These are phyloP conservation scores for Lactarius hengduanensis DNA, from an alignment of 768 basidiomycete genomes.

Conservation along the genomic window DNA sequence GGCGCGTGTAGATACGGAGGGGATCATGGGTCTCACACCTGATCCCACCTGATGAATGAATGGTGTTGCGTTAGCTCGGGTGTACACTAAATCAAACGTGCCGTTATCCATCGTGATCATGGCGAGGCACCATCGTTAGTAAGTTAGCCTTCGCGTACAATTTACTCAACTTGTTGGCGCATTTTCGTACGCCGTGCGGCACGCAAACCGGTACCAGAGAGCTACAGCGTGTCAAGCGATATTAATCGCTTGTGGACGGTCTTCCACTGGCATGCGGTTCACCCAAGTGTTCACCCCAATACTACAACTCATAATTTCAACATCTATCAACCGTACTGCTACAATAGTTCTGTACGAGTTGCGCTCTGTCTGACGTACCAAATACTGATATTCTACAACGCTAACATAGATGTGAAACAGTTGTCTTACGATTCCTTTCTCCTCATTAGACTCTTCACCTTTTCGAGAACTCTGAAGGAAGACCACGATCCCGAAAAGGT, in stretches of 20 bases:
- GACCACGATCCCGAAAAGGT: conserved; percentile 75
- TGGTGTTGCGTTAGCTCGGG: background rate
- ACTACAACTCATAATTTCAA: too few species aligned
- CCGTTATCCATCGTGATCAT: too few species aligned
- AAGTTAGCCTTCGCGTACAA: background rate
- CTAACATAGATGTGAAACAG: too few species aligned
- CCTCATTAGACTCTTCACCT: conserved; percentile 64
- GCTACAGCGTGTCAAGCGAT: too few species aligned
- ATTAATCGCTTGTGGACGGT: too few species aligned
- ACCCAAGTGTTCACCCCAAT: too few species aligned
- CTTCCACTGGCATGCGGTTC: too few species aligned
- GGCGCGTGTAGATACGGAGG: background rate
- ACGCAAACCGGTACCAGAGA: too few species aligned
- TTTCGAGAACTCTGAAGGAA: conserved; percentile 79
- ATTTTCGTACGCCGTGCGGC: background rate
- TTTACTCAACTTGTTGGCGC: background rate
- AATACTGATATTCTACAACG: too few species aligned
- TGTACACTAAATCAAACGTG: background rate
- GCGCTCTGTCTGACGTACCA: too few species aligned
- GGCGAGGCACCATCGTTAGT: background rate
- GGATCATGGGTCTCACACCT: background rate
- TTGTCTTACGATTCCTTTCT: conserved; percentile 14
- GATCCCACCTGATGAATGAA: background rate
- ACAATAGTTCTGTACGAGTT: too few species aligned
- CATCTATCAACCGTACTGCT: too few species aligned